Conservation (phyloP, 345 rosid species). For the Raphanus raphanistrum region DNA sequence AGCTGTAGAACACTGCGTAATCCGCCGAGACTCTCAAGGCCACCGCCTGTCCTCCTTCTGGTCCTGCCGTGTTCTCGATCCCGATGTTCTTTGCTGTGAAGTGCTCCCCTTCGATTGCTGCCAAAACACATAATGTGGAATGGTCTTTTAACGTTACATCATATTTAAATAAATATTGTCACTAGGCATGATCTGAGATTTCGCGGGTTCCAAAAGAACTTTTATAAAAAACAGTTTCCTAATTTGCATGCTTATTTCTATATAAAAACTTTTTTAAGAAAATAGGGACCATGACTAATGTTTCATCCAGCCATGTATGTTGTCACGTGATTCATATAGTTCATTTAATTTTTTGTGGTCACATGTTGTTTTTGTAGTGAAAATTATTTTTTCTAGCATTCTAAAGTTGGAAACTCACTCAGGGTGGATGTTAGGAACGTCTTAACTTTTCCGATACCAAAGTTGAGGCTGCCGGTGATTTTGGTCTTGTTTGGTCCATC, state of each 20-base stretch:
- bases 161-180: neutral
- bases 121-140: neutral
- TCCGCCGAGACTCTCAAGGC: slow-evolving; percentile 64
- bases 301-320: no score
- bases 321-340: no score
- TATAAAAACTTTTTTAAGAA: no score
- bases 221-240: no score
- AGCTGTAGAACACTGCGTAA: slow-evolving; percentile 51
- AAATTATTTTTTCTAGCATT: neutral
- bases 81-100: slow-evolving; percentile 75
- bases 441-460: slow-evolving; percentile 43
- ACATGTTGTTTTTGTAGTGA: neutral
- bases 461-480: slow-evolving; percentile 57
- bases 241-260: no score
- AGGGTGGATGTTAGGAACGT: slow-evolving; percentile 61
- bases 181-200: no score
- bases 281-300: no score
- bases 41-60: slow-evolving; percentile 64
- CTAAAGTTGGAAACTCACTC: slow-evolving; percentile 41
- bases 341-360: neutral
- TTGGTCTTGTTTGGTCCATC: slow-evolving; percentile 71
- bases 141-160: neutral
- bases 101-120: slow-evolving; percentile 49
- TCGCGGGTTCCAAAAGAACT: no score
- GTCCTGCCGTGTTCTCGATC: slow-evolving; percentile 69